Evolutionary conservation across 345 rosid genomes (phyloP), one percentile per base, ranked within the genome.

Genomic region (Pistacia atlantica): DNA sequence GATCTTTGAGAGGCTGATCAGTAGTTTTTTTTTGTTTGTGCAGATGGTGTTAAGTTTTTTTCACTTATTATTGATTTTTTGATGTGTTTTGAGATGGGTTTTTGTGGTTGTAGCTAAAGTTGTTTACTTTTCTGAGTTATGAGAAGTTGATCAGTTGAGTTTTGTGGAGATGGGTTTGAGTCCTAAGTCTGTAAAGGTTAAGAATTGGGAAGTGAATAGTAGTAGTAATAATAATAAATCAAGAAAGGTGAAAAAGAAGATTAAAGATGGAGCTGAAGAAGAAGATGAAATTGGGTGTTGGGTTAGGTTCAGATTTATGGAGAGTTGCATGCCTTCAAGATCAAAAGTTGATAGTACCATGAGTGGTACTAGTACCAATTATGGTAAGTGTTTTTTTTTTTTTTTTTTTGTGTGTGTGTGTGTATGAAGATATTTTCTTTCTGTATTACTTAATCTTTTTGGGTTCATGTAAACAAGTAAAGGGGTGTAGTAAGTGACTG

Each of bases 261-360:
- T 73, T 78, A 86, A 79, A 80, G 89, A 80, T 83, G 87, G 66
- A 71, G 82, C 74, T 45, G 83, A 80, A 61, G 69, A 76, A 72
- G 90, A 80, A 61, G 76, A 78, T 60, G 91, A 84, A 82, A 76
- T 82, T 82, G 91, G 96, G 17, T 90, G 92, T 79, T 90, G 95
- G 90, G 83, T 83, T 75, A 87, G 80, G 78, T 79, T 92, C 74
- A 81, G 87, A 78, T 79, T 84, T 56, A 74, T 89, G 67, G 88
- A 84, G 74, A 71, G 89, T 57, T 92, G 93, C 81, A 82, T 92
- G 84, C 86, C 90, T 79, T 89, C 92, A 57, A 92, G 95, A 84
- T 92, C 97, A 82, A 92, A 87, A 82, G 95, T 92, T 80, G 94
- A 92, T 78, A 90, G 86, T 82, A 89, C 97, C 63, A 66, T 84